Conservation (phyloP, 2,329 filamentous ascomycete species). For the Sporothrix phasma region DNA sequence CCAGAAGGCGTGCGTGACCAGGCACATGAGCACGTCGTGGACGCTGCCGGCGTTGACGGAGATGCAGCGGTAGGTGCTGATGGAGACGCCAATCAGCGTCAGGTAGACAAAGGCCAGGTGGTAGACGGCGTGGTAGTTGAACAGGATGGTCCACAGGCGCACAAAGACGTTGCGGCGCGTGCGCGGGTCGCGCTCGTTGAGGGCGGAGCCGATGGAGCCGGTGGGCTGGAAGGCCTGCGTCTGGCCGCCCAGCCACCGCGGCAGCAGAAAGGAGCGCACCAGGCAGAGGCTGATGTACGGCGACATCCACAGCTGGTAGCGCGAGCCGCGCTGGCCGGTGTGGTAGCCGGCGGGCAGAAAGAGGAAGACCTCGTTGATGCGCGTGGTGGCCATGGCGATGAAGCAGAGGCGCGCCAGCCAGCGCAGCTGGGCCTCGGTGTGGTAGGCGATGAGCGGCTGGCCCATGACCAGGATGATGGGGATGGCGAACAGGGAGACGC, state of each 20-base stretch:
- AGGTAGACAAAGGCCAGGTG: constrained; percentile 18
- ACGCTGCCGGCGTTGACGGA: constrained; percentile 37
- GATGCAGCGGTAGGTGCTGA: constrained; percentile 35
- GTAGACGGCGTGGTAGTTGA: constrained; percentile 46
- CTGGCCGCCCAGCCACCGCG: constrained; percentile 49
- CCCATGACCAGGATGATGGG: constrained; percentile 49
- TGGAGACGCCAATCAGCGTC: constrained; percentile 39
- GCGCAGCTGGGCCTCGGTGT: constrained; percentile 41
- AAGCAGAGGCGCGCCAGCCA: constrained; percentile 50
- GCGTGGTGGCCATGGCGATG: constrained; percentile 39
- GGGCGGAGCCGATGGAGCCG: constrained; percentile 43
- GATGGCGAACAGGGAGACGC: constrained; percentile 46
- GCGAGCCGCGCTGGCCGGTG: constrained; percentile 45
- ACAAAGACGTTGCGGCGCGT: constrained; percentile 42
- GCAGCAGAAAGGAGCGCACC: constrained; percentile 48
- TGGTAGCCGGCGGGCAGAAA: constrained; percentile 50
- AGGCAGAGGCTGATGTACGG: constrained; percentile 34
- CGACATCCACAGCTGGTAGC: constrained; percentile 53
- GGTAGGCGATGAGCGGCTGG: constrained; percentile 47
- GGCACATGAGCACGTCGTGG: constrained; percentile 42
- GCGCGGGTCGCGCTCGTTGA: constrained; percentile 48
- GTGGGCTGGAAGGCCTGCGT: constrained; percentile 50
- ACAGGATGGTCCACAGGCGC: constrained; percentile 43
- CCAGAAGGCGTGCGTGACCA: constrained; percentile 53
- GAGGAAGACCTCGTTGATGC: constrained; percentile 44